Percentiles rank a stretch among this genome's conserved stretches.
phyloP scores from a whole-genome alignment of 2,329 filamentous ascomycete species.

The Xylaria digitata region DNA sequence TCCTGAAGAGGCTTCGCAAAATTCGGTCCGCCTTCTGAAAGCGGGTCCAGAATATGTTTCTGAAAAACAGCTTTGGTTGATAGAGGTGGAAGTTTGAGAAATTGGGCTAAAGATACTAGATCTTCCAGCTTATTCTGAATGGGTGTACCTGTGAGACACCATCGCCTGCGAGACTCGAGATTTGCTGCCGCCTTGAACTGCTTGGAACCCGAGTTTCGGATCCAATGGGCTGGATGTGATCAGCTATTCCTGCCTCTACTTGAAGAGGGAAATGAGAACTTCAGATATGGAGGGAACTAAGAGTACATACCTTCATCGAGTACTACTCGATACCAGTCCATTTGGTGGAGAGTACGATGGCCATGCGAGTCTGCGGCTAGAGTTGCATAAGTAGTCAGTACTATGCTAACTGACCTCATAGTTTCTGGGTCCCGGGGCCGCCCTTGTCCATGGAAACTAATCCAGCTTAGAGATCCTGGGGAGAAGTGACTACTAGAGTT shows the following conservation, averaged over 20 bases:
- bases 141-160: constrained; percentile 26
- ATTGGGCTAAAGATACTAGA: constrained; percentile 12
- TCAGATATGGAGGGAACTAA: background rate
- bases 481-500: background rate
- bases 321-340: constrained; percentile 33
- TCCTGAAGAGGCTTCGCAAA: constrained; percentile 16
- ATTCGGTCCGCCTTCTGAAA: constrained; percentile 13
- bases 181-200: constrained; percentile 9
- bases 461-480: background rate
- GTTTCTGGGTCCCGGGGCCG: constrained; percentile 5
- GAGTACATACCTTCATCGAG: constrained; percentile 27
- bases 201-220: constrained; percentile 14
- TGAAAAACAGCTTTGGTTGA: constrained; percentile 15
- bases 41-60: constrained; percentile 34
- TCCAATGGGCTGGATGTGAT: constrained; percentile 12
- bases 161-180: constrained; percentile 2
- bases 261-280: no score
- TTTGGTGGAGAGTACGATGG: background rate
- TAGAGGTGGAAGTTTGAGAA: constrained; percentile 9
- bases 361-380: constrained; percentile 11
- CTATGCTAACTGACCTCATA: constrained; percentile 10
- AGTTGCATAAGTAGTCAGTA: constrained; percentile 29
- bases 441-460: constrained; percentile 19
- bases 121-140: constrained; percentile 24
- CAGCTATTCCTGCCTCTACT: background rate